These are phyloP conservation scores for Exophiala bonariae DNA, from an alignment of 2,329 filamentous ascomycete species.

Conservation along the genomic window DNA sequence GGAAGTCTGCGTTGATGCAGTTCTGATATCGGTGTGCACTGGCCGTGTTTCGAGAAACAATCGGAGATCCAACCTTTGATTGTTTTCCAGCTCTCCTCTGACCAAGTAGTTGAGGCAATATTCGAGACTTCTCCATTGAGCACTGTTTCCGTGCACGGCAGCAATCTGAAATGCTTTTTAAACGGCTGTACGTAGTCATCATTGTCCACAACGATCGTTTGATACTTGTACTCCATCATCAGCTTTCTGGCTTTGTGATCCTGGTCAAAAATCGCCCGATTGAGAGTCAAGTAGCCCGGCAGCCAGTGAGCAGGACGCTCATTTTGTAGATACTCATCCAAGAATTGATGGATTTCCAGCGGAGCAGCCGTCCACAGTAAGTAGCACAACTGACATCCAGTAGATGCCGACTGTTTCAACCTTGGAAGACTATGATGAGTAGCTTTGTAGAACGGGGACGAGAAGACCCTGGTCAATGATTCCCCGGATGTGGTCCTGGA, in stretches of 20 bases:
- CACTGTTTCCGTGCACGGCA: background rate
- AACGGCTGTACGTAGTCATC: slow-evolving; percentile 1
- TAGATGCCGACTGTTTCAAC: background rate
- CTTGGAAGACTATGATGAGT: slow-evolving; percentile 1
- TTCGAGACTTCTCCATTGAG: background rate
- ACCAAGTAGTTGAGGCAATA: background rate
- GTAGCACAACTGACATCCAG: slow-evolving; percentile 1
- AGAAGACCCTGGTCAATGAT: background rate
- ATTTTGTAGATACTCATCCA: background rate
- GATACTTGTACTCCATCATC: slow-evolving; percentile 4
- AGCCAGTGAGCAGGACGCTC: slow-evolving; percentile 3
- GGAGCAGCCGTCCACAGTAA: slow-evolving; percentile 2
- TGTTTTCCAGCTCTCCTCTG: slow-evolving; percentile 1
- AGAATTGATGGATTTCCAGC: background rate
- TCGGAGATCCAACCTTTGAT: slow-evolving; percentile 1
- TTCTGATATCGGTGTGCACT: background rate
- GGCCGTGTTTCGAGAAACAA: slow-evolving; percentile 1
- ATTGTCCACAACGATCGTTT: background rate
- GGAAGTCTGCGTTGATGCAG: background rate
- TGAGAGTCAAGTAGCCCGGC: background rate
- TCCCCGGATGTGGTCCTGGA: too few relatives aligned
- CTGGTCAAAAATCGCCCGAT: background rate
- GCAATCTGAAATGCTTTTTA: slow-evolving; percentile 1
- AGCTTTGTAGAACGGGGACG: slow-evolving; percentile 5
- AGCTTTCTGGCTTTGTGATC: background rate